These are phyloP conservation scores for Pythium biforme DNA, from an alignment of 352 stramenopile genomes.

Conservation along the genomic window DNA sequence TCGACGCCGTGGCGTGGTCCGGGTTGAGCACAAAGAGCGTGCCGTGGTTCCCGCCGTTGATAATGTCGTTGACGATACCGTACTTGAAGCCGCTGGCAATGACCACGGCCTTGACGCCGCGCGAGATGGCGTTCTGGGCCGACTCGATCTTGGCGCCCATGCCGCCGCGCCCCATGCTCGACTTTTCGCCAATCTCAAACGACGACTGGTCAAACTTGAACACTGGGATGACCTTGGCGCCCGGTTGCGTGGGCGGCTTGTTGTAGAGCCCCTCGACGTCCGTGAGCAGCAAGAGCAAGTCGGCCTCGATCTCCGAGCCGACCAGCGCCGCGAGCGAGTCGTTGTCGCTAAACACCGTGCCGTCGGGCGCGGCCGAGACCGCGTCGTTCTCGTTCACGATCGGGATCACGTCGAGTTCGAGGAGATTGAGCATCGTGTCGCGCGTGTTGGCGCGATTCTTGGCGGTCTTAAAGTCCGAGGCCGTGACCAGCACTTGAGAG, in stretches of 20 bases:
- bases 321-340: conserved; percentile 91
- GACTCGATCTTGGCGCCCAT: conserved; percentile 95
- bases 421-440: conserved; percentile 89
- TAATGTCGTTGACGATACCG: conserved; percentile 88
- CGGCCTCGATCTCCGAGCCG: conserved; percentile 88
- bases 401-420: conserved; percentile 96
- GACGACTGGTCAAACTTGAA: conserved; percentile 56
- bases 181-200: conserved; percentile 83
- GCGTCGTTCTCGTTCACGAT: conserved; percentile 99
- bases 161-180: conserved; percentile 86
- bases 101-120: conserved; percentile 90
- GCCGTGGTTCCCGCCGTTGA: conserved; percentile 78
- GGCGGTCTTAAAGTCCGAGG: conserved; percentile 79
- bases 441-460: conserved; percentile 84
- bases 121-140: conserved; percentile 84
- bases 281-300: conserved; percentile 95
- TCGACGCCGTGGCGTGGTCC: conserved; percentile 21
- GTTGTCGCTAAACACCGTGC: conserved; percentile 95
- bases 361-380: conserved; percentile 81
- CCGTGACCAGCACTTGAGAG: conserved; percentile 90
- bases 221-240: conserved; percentile 76
- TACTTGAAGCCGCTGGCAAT: conserved; percentile 94
- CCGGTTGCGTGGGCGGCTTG: conserved; percentile 72
- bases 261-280: conserved; percentile 97
- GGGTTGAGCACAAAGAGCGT: conserved; percentile 86